Base-by-base conservation (phyloP, 257 asterid species). In the Nicotiana undulata region DNA sequence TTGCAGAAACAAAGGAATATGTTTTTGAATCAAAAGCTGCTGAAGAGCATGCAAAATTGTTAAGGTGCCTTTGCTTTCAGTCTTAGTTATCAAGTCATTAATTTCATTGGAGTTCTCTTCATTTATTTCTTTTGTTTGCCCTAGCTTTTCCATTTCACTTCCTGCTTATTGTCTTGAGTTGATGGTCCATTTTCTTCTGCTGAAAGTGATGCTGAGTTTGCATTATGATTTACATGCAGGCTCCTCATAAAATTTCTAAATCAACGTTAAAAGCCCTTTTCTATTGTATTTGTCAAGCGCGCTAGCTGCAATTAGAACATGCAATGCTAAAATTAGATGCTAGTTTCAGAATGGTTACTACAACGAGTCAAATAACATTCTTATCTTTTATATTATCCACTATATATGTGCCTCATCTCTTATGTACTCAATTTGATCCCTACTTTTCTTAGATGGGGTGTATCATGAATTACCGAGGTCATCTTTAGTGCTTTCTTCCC, bases 1-100 rank as follows among this genome's bases (percentile, higher is more conserved):
- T 96, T 75, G 59, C 88, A 10, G 96, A 96, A 84, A 91, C 99
- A 49, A 94, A 86, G 83, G 98, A 96, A 84, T 91, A 92, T 80
- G 67, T 83, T 59, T 96, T 94, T 79, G 99, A 96, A 89, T 87
- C 97, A 34, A 96, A 92, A 92, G 99, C 97, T 82, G 98, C 98
- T n/a, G 99, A 94, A 82, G 99, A 96, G 84, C 99, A 96, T 83
- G 97, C 98, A 70, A 94, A 96, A 87, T 88, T 96, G 86, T 88
- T 94, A 85, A 94, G 96, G 99, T 95, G 81, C 55, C 77, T 16
- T 29, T 77, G 65, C 5, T 77, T 18, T 74, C 70, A 0, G 31
- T 1, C 37, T 24, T 13, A 29, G 59, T 26, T 68, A 9, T 15
- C 13, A 32, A 60, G 22, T 28, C 20, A 29, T 61, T 46, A 9